These are phyloP conservation scores for Pochonia chlamydosporia DNA, from an alignment of 2,329 filamentous ascomycete species.

Conservation along the genomic window DNA sequence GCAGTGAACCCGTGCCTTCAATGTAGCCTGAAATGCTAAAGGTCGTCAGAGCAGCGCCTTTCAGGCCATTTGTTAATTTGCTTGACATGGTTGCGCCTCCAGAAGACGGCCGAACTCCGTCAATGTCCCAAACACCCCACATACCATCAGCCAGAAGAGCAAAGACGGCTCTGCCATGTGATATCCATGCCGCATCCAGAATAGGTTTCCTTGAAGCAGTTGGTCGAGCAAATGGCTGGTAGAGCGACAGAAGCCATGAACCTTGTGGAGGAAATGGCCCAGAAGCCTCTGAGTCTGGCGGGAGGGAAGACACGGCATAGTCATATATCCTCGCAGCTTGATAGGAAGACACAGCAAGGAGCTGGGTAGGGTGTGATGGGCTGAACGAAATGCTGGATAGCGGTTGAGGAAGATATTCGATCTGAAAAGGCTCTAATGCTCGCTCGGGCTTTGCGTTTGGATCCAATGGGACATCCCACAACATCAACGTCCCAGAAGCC, in stretches of 20 bases:
- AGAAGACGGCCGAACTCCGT: slow-evolving; percentile 45
- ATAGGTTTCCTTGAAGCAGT: slow-evolving; percentile 50
- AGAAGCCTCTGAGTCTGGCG: slow-evolving; percentile 43
- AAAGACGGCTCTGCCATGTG: slow-evolving; percentile 53
- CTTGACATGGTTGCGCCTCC: slow-evolving; percentile 38
- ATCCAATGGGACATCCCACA: slow-evolving; percentile 53
- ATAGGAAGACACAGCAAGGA: slow-evolving; percentile 49
- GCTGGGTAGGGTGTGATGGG: slow-evolving; percentile 50
- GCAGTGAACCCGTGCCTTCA: slow-evolving; percentile 52
- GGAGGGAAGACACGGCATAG: slow-evolving; percentile 47
- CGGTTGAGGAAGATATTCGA: slow-evolving; percentile 50
- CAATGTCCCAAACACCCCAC: slow-evolving; percentile 64
- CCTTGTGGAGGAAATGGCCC: slow-evolving; percentile 51
- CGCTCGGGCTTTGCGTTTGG: slow-evolving; percentile 22
- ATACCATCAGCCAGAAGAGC: slow-evolving; percentile 56
- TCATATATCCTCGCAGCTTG: slow-evolving; percentile 58
- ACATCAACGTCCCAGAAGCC: slow-evolving; percentile 49
- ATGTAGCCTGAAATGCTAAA: slow-evolving; percentile 55
- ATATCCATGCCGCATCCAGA: slow-evolving; percentile 58
- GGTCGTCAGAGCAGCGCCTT: slow-evolving; percentile 51
- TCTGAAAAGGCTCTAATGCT: slow-evolving; percentile 49
- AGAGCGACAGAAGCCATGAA: slow-evolving; percentile 59
- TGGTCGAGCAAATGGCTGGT: slow-evolving; percentile 48
- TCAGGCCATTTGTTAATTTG: slow-evolving; percentile 45
- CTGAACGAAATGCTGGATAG: slow-evolving; percentile 56